phyloP scores from a whole-genome alignment of 2,329 filamentous ascomycete genomes.

The Diaporthe sp. region DNA sequence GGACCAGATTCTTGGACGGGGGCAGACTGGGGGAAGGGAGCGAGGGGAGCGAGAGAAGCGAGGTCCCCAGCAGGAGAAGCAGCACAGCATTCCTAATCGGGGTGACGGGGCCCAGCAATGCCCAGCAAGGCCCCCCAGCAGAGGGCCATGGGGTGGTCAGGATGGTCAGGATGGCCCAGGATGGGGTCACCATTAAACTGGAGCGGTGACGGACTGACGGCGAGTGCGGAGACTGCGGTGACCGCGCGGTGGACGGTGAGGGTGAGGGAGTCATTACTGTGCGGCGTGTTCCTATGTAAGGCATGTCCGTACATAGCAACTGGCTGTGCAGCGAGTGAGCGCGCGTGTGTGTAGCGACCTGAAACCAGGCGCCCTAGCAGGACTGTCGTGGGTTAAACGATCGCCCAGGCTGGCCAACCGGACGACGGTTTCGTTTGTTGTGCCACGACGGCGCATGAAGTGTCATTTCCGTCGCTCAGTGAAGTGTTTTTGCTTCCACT shows the following conservation, averaged over 20 bases:
- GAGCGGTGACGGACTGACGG: conserved; percentile 20
- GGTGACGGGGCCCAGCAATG: neutral
- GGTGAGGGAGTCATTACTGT: neutral
- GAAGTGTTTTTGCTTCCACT: neutral
- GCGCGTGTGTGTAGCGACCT: conserved; percentile 10
- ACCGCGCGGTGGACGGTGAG: conserved; percentile 15
- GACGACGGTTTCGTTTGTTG: conserved; percentile 19
- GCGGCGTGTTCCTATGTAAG: neutral
- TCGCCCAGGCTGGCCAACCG: conserved; percentile 20
- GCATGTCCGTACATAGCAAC: conserved; percentile 24
- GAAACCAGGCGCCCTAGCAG: conserved; percentile 26
- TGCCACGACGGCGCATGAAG: conserved; percentile 24
- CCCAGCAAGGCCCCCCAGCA: conserved; percentile 6
- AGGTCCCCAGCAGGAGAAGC: neutral
- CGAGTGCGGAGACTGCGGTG: conserved; percentile 25
- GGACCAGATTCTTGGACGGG: conserved; percentile 27
- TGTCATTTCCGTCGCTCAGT: conserved; percentile 27
- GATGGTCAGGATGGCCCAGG: neutral
- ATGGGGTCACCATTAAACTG: conserved; percentile 15
- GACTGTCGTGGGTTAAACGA: conserved; percentile 34
- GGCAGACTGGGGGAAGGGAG: conserved; percentile 1
- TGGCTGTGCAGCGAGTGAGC: conserved; percentile 17
- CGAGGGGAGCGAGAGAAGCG: conserved; percentile 14
- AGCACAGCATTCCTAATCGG: conserved; percentile 19
- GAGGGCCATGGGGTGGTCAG: neutral